Conservation (phyloP, 129 eudicot genomes). For the Mikania micrantha region DNA sequence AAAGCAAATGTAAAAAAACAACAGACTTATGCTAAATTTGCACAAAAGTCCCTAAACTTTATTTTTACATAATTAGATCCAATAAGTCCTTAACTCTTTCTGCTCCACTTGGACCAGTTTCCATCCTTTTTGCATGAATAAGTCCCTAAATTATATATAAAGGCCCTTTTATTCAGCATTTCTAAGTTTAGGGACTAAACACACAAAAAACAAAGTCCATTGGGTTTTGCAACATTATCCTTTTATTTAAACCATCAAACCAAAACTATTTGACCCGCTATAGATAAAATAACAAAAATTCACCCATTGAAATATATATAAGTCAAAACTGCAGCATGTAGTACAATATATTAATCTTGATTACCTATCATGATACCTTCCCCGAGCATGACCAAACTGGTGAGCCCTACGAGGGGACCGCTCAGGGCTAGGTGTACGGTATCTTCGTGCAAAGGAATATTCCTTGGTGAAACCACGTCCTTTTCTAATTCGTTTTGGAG, state of each 20-base stretch:
- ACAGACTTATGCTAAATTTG: background rate
- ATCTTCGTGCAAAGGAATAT: constrained; percentile 73
- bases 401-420: constrained; percentile 54
- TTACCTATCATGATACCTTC: constrained; percentile 71
- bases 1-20: background rate
- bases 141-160: background rate
- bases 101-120: no score
- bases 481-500: constrained; percentile 77
- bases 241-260: background rate
- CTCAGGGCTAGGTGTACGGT: constrained; percentile 85
- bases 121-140: background rate
- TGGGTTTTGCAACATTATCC: background rate
- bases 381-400: constrained; percentile 47
- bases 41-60: background rate
- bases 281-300: background rate
- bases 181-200: background rate
- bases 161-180: background rate
- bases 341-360: background rate
- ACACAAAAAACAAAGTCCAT: background rate
- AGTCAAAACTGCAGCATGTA: background rate
- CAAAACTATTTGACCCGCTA: background rate
- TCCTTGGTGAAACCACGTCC: constrained; percentile 92
- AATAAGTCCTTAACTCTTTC: background rate
- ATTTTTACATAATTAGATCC: no score
- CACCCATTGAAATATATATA: background rate